phyloP scores from a whole-genome alignment of 2,329 filamentous ascomycete species.

The Botrytis elliptica region DNA sequence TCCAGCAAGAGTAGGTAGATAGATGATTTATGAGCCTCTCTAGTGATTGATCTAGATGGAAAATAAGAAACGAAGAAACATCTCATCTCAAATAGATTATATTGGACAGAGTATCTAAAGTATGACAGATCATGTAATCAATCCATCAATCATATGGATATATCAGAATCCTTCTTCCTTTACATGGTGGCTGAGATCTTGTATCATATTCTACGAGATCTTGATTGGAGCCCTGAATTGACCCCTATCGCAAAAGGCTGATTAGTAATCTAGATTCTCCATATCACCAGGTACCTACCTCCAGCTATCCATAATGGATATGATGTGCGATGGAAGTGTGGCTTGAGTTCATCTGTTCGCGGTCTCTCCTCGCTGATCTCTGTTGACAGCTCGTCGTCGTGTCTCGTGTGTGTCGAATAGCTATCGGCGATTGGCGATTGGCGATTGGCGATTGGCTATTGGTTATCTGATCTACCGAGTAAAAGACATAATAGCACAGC shows the following conservation, averaged over 20 bases:
- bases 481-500: not conserved
- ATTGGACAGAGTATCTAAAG: not conserved
- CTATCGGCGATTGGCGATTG: too few relatives aligned
- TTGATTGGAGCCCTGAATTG: not conserved
- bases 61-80: not conserved
- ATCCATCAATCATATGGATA: not conserved
- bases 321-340: not conserved
- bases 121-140: constrained; percentile 1
- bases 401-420: not conserved
- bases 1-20: not conserved
- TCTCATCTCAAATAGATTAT: not conserved
- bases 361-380: not conserved
- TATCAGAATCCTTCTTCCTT: not conserved
- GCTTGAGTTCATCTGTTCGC: not conserved
- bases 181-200: not conserved
- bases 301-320: not conserved
- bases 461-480: not conserved
- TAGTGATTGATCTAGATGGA: not conserved
- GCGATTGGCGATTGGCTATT: not conserved
- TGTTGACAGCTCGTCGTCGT: not conserved
- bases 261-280: not conserved
- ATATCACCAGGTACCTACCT: not conserved
- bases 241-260: not conserved
- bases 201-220: not conserved
- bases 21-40: not conserved